Conservation (phyloP, 2,329 filamentous ascomycete species). For the Rhynchosporium secalis region DNA sequence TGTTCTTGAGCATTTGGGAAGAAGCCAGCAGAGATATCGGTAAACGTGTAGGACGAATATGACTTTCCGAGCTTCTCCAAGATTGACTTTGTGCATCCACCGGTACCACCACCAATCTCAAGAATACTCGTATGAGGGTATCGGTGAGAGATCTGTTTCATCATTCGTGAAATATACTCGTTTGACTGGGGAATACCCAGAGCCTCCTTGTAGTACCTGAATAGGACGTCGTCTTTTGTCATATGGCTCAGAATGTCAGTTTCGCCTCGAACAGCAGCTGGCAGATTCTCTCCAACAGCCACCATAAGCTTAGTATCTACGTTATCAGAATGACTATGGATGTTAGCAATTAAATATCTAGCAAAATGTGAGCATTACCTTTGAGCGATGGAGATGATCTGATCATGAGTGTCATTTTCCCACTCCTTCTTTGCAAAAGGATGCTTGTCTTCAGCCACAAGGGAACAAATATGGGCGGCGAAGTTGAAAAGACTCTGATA, state of each 20-base stretch:
- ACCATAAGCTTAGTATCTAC: not conserved
- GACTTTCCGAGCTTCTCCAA: slow-evolving; percentile 29
- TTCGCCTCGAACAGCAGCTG: not conserved
- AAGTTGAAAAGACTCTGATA: not conserved
- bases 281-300: slow-evolving; percentile 7
- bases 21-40: slow-evolving; percentile 45
- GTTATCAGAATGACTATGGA: not conserved
- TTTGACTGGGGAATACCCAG: slow-evolving; percentile 1
- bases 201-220: slow-evolving; percentile 3
- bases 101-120: slow-evolving; percentile 40
- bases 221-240: not conserved
- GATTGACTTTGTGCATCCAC: slow-evolving; percentile 31
- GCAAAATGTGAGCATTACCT: not conserved
- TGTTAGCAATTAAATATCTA: not conserved
- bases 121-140: slow-evolving; percentile 42
- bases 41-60: slow-evolving; percentile 39
- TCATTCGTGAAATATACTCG: not conserved
- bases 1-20: slow-evolving; percentile 39
- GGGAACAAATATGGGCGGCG: not conserved
- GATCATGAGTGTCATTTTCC: slow-evolving; percentile 6
- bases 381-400: not conserved
- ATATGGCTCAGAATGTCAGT: slow-evolving; percentile 3
- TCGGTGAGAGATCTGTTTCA: slow-evolving; percentile 36
- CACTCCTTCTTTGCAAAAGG: slow-evolving; percentile 8
- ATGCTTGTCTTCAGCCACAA: not conserved